Conservation (phyloP, 2,329 filamentous ascomycete species). For the Leptographium galeiforme region DNA sequence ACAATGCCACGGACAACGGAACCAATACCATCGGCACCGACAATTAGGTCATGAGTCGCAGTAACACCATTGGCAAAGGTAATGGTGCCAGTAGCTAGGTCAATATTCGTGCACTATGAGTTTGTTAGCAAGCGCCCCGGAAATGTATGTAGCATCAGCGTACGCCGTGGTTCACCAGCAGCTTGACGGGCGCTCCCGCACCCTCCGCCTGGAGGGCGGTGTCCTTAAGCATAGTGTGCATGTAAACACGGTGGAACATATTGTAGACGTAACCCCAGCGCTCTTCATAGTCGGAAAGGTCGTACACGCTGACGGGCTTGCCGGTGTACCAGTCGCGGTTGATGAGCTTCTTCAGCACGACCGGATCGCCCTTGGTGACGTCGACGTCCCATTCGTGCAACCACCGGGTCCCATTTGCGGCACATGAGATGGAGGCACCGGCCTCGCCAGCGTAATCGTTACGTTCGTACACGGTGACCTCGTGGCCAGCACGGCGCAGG, state of each 20-base stretch:
- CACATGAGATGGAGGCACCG: conserved; percentile 53
- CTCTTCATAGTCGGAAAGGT: conserved; percentile 50
- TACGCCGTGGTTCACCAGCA: conserved; percentile 44
- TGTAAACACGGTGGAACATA: conserved; percentile 57
- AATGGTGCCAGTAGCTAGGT: conserved; percentile 35
- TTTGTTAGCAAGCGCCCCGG: not conserved
- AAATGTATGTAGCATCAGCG: not conserved
- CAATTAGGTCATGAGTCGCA: conserved; percentile 42
- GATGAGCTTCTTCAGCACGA: conserved; percentile 52
- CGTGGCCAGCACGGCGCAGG: conserved; percentile 31
- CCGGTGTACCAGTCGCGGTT: conserved; percentile 59
- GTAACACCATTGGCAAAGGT: conserved; percentile 38
- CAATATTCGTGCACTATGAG: conserved; percentile 25
- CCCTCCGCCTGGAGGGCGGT: conserved; percentile 39
- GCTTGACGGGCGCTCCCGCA: conserved; percentile 35
- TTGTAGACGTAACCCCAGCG: conserved; percentile 9
- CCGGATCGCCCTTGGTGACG: conserved; percentile 48
- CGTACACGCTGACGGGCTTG: conserved; percentile 49
- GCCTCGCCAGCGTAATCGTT: conserved; percentile 55
- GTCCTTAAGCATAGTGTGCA: conserved; percentile 55
- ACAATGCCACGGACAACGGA: conserved; percentile 48
- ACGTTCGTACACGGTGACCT: conserved; percentile 50
- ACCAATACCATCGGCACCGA: conserved; percentile 56
- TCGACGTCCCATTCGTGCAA: conserved; percentile 56
- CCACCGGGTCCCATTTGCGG: conserved; percentile 58